phyloP scores from a whole-genome alignment of 257 asterid genomes.

The Solanum acaule region DNA sequence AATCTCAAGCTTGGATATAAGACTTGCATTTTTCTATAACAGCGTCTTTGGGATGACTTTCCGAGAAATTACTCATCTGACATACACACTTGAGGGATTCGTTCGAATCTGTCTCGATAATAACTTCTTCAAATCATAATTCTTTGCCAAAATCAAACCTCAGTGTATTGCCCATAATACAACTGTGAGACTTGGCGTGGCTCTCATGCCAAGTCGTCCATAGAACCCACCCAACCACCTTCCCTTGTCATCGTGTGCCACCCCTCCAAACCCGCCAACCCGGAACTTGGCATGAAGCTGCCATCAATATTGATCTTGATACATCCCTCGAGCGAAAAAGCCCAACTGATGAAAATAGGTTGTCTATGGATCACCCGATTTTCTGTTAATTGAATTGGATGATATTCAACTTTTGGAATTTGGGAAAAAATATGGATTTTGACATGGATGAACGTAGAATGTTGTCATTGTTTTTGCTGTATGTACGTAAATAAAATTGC shows the following conservation, averaged over 20 bases:
- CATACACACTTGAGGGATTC: not conserved
- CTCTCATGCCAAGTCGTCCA: too few relatives aligned
- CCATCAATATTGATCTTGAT: not conserved
- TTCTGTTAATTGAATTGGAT: not conserved
- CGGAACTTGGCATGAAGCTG: not conserved
- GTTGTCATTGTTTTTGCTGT: not conserved
- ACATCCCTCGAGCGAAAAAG: rapidly evolving
- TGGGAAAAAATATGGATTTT: not conserved
- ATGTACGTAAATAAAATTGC: not conserved
- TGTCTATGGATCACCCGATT: not conserved
- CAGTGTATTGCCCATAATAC: too few relatives aligned
- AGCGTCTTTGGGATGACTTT: too few relatives aligned
- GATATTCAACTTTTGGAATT: not conserved
- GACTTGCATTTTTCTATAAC: not conserved
- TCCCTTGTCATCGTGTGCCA: too few relatives aligned
- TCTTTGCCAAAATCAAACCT: too few relatives aligned
- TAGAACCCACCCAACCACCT: too few relatives aligned
- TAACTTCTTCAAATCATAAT: too few relatives aligned
- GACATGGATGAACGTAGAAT: not conserved
- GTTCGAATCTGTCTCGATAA: too few relatives aligned
- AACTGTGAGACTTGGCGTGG: too few relatives aligned
- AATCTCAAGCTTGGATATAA: not conserved
- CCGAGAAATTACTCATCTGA: not conserved
- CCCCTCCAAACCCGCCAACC: not conserved
- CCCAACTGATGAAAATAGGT: not conserved